Evolutionary conservation across 2,329 filamentous ascomycete species (phyloP), one percentile per base, ranked within the genome.

Genomic region (Fusarium pininemorale): DNA sequence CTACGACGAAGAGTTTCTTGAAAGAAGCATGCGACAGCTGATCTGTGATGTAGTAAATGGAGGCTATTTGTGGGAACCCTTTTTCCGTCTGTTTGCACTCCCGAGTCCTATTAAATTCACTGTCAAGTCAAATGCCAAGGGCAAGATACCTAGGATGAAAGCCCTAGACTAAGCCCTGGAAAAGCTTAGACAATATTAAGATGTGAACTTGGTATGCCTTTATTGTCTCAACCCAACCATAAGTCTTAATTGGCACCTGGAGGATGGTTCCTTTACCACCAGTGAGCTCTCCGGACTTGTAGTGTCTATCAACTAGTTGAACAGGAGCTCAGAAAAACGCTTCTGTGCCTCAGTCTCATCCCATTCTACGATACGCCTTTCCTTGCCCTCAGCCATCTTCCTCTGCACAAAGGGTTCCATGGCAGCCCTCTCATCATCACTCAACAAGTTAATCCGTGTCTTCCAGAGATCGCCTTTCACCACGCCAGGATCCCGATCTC

Each of bases 391-490:
- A 26, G 73, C 63, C 73, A 82, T 78, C 60, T 82, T 83, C 38
- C n/a, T 70, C 42, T 79, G 22, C 12, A 82, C 78, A 55, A 83
- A 74, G 0, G 55, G 41, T 44, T 83, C 80, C 79, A 82, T 81
- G 1, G 62, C 74, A 1, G 22, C 67, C 42, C 51, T 53, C 58
- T 83, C 78, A 20, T 74, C 61, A 18, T 74, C 45, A 26, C 39
- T 79, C 51, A 83, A 65, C 9, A 82, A 39, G 55, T 80, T 50
- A 11, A 80, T 38, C 39, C 80, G 78, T 18, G 75, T 74, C 68
- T 75, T 81, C 77, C 76, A 83, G 6, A 80, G 48, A 5, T 77
- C 67, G 7, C 79, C 37, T 32, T 53, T 63, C 2, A 39, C 5
- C 22, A 76, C 14, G 7, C 37, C 65, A 2, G 38, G 47, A 30